Percentiles rank a stretch among this genome's conserved stretches.
These are phyloP conservation scores for Scheffersomyces insectosa DNA, from an alignment of 1,139 yeast genomes.

Conservation along the genomic window DNA sequence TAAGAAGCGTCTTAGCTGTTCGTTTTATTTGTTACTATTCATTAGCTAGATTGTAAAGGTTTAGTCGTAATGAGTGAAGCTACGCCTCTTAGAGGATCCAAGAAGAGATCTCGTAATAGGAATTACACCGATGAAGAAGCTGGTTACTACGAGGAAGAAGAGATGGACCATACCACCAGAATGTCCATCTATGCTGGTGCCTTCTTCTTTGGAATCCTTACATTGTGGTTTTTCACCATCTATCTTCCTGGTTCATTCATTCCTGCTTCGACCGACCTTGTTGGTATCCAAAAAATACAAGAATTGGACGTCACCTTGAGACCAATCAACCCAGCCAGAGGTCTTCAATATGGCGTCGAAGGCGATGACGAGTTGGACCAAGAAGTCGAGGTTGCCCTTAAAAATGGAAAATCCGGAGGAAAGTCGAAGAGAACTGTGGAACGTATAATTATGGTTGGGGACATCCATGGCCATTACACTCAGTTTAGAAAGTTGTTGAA, in stretches of 20 bases:
- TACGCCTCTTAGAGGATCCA: constrained; percentile 14
- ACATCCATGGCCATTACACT: constrained; percentile 77
- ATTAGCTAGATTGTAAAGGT: no score
- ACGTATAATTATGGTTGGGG: constrained; percentile 75
- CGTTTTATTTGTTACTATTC: no score
- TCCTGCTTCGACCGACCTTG: constrained; percentile 32
- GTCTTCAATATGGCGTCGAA: constrained; percentile 3
- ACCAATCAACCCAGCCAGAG: constrained; percentile 22
- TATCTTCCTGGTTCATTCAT: constrained; percentile 36
- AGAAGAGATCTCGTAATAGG: constrained; percentile 3
- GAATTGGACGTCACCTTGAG: constrained; percentile 24
- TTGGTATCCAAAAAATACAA: constrained; percentile 27
- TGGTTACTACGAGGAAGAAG: constrained; percentile 17
- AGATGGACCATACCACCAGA: constrained; percentile 18
- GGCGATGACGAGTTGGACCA: constrained; percentile 5
- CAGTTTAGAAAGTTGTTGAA: constrained; percentile 54
- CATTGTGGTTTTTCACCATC: constrained; percentile 33
- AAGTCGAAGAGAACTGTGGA: constrained; percentile 17
- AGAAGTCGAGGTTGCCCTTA: background rate
- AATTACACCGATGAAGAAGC: constrained; percentile 11
- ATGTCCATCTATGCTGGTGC: constrained; percentile 15
- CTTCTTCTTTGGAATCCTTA: constrained; percentile 16
- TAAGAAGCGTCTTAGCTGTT: no score
- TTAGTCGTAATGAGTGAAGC: constrained; percentile 10
- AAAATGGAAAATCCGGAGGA: no score